These are phyloP conservation scores for Trametes meyenii DNA, from an alignment of 768 basidiomycete species.

Conservation along the genomic window DNA sequence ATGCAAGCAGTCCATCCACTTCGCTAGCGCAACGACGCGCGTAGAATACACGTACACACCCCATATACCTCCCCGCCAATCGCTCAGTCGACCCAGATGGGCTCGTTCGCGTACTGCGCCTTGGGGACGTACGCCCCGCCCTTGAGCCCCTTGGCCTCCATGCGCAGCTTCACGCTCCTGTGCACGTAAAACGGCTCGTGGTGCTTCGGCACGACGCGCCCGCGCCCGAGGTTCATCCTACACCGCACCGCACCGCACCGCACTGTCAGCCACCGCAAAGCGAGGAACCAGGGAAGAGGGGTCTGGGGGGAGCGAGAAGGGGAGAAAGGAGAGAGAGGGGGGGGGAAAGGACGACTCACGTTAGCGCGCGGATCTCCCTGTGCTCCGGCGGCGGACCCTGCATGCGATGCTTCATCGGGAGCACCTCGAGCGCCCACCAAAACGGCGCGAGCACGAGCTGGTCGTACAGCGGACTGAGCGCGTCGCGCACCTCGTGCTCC, in stretches of 20 bases:
- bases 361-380: conserved; percentile 18
- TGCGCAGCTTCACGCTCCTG: conserved; percentile 31
- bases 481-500: conserved; percentile 64
- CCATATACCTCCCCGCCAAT: neutral
- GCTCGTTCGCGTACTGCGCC: conserved; percentile 27
- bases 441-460: conserved; percentile 47
- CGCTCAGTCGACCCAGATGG: conserved; percentile 25
- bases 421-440: conserved; percentile 72
- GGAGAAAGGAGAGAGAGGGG: conserved; percentile 2
- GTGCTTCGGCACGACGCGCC: conserved; percentile 27
- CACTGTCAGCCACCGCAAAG: neutral
- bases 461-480: conserved; percentile 55
- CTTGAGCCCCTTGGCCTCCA: conserved; percentile 29
- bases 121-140: conserved; percentile 35
- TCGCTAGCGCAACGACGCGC: no score
- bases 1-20: no score
- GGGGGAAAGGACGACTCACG: neutral
- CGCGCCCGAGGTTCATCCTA: conserved; percentile 30
- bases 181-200: conserved; percentile 30
- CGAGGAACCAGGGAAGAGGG: neutral
- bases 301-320: no score
- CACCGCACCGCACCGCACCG: neutral
- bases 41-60: neutral
- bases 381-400: conserved; percentile 27
- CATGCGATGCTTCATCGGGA: conserved; percentile 35